phyloP scores from a whole-genome alignment of 2,329 filamentous ascomycete genomes.

The Colletotrichum spaethianum region DNA sequence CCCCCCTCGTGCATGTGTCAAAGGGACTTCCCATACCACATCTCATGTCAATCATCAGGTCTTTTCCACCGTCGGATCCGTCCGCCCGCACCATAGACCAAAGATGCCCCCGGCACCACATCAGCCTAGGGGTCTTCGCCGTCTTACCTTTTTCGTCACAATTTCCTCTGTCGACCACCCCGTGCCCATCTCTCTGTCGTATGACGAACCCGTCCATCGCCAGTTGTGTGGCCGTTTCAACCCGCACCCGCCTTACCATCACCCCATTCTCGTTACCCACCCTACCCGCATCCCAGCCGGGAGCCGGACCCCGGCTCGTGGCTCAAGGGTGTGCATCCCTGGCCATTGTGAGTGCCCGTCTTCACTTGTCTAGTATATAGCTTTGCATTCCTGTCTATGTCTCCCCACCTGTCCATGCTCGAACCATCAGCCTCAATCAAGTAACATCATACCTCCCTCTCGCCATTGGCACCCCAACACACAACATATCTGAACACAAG shows the following conservation, averaged over 20 bases:
- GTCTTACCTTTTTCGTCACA: conserved; percentile 27
- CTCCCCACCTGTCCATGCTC: conserved; percentile 38
- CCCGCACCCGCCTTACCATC: conserved; percentile 35
- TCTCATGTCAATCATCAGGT: conserved; percentile 41
- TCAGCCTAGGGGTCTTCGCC: conserved; percentile 2
- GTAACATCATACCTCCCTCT: conserved; percentile 33
- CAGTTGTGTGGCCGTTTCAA: conserved; percentile 35
- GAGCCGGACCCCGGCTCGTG: conserved; percentile 19
- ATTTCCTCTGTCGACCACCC: conserved; percentile 10
- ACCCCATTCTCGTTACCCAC: conserved; percentile 23
- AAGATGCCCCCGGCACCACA: background rate
- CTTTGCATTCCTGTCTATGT: conserved; percentile 27
- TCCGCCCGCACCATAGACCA: conserved; percentile 34
- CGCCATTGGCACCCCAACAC: conserved; percentile 16
- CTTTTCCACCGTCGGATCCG: conserved; percentile 35
- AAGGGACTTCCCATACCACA: conserved; percentile 32
- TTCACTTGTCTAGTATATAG: conserved; percentile 31
- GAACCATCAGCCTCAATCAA: conserved; percentile 34
- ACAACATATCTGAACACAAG: conserved; percentile 10
- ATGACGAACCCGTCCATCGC: conserved; percentile 38
- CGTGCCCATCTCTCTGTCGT: conserved; percentile 23
- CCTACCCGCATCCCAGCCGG: conserved; percentile 15
- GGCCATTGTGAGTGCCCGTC: background rate
- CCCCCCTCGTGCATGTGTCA: conserved; percentile 33
- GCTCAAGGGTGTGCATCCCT: background rate